phyloP scores from a whole-genome alignment of 1,139 yeast genomes.

The Yamadazyma taylorii region DNA sequence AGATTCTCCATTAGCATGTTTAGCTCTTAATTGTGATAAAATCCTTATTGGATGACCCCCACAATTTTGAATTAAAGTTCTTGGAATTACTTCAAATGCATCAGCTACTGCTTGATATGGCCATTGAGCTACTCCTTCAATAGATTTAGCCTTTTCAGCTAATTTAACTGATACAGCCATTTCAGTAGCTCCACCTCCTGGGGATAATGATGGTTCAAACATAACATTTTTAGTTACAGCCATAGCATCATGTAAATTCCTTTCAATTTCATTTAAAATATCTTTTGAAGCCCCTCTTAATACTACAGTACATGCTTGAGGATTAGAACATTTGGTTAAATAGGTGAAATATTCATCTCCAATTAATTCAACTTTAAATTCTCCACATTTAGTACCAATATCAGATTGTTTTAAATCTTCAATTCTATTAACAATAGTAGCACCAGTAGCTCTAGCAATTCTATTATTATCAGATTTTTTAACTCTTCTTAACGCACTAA shows the following conservation, averaged over 20 bases:
- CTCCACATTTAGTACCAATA: conserved; percentile 85
- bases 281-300: conserved; percentile 97
- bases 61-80: conserved; percentile 94
- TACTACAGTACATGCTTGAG: conserved; percentile 90
- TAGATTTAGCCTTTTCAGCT: conserved; percentile 85
- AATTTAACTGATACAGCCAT: conserved; percentile 94
- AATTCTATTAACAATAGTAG: conserved; percentile 91
- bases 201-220: conserved; percentile 91
- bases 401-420: conserved; percentile 93
- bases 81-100: conserved; percentile 87
- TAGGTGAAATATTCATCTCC: conserved; percentile 97
- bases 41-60: conserved; percentile 95
- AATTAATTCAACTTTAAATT: conserved; percentile 88
- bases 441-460: conserved; percentile 96
- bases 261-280: conserved; percentile 91
- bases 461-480: conserved; percentile 95
- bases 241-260: conserved; percentile 98
- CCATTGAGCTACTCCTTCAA: conserved; percentile 97
- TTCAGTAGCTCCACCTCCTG: conserved; percentile 99
- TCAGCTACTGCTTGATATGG: conserved; percentile 99
- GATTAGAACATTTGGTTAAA: conserved; percentile 75
- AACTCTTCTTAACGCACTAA: conserved; percentile 90
- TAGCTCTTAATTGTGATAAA: conserved; percentile 88
- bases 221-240: conserved; percentile 95
- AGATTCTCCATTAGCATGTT: conserved; percentile 85